Evolutionary conservation across 805 yeast genomes (phyloP).

Genomic region (Millerozyma miso): DNA sequence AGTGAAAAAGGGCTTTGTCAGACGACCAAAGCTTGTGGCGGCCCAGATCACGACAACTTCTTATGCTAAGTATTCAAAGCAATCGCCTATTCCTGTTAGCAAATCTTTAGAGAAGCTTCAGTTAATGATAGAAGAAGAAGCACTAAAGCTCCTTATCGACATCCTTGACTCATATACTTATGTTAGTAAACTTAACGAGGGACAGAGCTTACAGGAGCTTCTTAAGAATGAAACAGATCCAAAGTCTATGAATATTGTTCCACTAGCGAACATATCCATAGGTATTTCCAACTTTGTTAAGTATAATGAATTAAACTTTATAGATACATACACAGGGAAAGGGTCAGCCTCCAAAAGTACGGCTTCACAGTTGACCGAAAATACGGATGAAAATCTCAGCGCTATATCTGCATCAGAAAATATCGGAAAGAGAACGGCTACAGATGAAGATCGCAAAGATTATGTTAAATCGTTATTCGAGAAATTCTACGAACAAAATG

Average conservation of each 20-base stretch:
- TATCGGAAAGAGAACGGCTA: background rate
- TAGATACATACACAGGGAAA: slow-evolving; percentile 24
- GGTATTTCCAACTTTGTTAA: slow-evolving; percentile 52
- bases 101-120: slow-evolving; percentile 35
- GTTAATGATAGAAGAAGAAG: slow-evolving; percentile 21
- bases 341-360: background rate
- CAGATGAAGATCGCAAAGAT: slow-evolving; percentile 12
- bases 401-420: slow-evolving; percentile 4
- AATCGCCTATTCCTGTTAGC: slow-evolving; percentile 34
- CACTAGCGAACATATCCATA: slow-evolving; percentile 48
- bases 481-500: slow-evolving; percentile 7
- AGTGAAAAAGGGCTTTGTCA: slow-evolving; percentile 20
- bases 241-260: slow-evolving; percentile 26
- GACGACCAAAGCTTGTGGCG: slow-evolving; percentile 55
- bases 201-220: slow-evolving; percentile 15
- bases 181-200: slow-evolving; percentile 19
- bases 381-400: slow-evolving; percentile 13
- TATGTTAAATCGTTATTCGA: slow-evolving; percentile 17
- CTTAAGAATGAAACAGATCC: slow-evolving; percentile 11
- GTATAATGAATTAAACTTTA: slow-evolving; percentile 29
- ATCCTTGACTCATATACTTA: slow-evolving; percentile 23
- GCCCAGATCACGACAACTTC: slow-evolving; percentile 29
- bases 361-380: slow-evolving; percentile 2
- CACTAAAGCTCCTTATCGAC: slow-evolving; percentile 40
- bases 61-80: slow-evolving; percentile 33